Base-by-base conservation (phyloP, 441 rosid species). In the Mallotus repandus region DNA sequence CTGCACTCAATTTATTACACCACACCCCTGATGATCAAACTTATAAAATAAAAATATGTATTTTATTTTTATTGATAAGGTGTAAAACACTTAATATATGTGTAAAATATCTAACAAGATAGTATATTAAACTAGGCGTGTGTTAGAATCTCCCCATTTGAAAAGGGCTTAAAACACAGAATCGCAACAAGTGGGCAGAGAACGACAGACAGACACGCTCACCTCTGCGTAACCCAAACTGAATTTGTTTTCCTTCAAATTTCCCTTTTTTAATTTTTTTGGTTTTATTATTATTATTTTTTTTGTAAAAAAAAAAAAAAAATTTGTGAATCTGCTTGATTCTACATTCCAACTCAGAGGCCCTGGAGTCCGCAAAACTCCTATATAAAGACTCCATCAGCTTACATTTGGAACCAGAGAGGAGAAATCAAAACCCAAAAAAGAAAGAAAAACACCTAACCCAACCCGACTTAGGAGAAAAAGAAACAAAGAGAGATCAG, bases 341-440 rank as follows among this genome's bases (percentile, higher is more conserved):
- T 35, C 41, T 53, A 1, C 43, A 70, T 29, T 56, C 66, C 53
- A n/a, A 14, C 19, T 55, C 45, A 53, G n/a, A 62, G 46, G 54
- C 19, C 7, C 48, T 77, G 64, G 76, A 46, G 74, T 79, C 81
- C 81, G 55, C 45, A n/a, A 81, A 58, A 63, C 41, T 22, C 56
- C 81, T 78, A 79, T 79, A 79, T 63, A 77, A 68, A 22, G 49
- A 13, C 43, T 9, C 58, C 41, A 48, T 54, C 9, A 43, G 2
- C n/a, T 13, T 9, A 15, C 5, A 14, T 29, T 16, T 25, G 2
- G 53, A 2, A 45, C 57, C 50, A 25, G 35, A 58, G 68, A 38
- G 25, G 3, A 15, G 12, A 50, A 16, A 16, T 54, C 4, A 18
- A 21, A 45, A n/a, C 6, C 29, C 14, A 5, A 13, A 6, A 50